A percentile compares a stretch with the other conserved stretches of the same genome.
phyloP scores from a whole-genome alignment of 495 filamentous ascomycete genomes.

The Aspergillus haitiensis region DNA sequence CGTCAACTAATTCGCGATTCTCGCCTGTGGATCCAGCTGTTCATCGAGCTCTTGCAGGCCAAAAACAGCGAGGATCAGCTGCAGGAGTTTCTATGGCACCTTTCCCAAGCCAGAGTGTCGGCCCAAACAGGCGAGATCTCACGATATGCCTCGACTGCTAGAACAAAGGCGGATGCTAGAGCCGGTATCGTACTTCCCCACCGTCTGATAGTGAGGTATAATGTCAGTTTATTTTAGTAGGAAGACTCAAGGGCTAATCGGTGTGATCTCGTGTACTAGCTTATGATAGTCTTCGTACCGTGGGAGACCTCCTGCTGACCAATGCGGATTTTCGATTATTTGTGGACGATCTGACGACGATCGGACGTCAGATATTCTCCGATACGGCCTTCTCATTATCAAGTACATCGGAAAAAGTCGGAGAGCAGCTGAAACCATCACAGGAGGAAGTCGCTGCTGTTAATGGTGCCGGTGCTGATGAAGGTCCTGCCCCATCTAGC shows the following conservation, averaged over 20 bases:
- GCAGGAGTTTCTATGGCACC: conserved; percentile 88
- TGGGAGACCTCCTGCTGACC: conserved; percentile 78
- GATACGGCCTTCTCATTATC: conserved; percentile 82
- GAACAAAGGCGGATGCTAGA: conserved; percentile 71
- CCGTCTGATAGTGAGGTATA: background rate
- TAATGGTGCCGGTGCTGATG: conserved; percentile 57
- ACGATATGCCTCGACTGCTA: conserved; percentile 60
- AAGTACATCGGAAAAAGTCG: conserved; percentile 67
- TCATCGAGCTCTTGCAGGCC: conserved; percentile 73
- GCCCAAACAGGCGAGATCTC: conserved; percentile 68
- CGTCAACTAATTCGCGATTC: conserved; percentile 69
- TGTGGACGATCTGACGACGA: conserved; percentile 73
- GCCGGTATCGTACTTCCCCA: conserved; percentile 57
- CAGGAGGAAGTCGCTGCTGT: conserved; percentile 57
- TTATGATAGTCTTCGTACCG: conserved; percentile 79
- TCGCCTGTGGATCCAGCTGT: conserved; percentile 67
- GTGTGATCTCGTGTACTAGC: conserved; percentile 44
- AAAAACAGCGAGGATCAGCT: conserved; percentile 87
- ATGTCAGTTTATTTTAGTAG: no score
- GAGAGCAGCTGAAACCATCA: conserved; percentile 67
- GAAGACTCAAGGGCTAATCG: no score
- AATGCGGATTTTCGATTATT: conserved; percentile 91
- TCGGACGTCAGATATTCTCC: conserved; percentile 81
- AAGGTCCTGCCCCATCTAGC: conserved; percentile 51
- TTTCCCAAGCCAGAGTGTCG: conserved; percentile 67